These are phyloP conservation scores for Chloris gayana DNA, from an alignment of 176 grass and related monocot genomes.

Conservation along the genomic window DNA sequence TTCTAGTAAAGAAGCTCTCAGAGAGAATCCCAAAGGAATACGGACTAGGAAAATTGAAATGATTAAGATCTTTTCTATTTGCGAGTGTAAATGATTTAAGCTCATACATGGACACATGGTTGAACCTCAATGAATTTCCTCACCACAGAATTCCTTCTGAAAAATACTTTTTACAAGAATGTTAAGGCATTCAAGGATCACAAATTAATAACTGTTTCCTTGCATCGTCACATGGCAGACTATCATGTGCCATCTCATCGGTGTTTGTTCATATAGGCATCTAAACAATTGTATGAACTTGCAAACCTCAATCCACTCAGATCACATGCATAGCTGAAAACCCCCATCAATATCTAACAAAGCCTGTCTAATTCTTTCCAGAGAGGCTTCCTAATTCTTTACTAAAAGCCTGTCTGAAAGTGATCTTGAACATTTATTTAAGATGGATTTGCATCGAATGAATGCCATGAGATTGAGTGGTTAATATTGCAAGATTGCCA, in stretches of 20 bases:
- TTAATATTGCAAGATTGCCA: background rate
- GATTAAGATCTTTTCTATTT: background rate
- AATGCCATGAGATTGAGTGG: background rate
- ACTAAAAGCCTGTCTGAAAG: constrained; percentile 18
- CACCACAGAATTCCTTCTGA: constrained; percentile 1
- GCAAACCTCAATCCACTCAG: background rate
- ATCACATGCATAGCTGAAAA: constrained; percentile 2
- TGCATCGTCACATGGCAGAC: background rate
- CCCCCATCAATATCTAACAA: background rate
- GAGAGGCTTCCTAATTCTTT: background rate
- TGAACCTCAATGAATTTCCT: background rate
- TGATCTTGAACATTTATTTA: constrained; percentile 4
- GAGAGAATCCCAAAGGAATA: background rate
- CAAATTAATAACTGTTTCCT: background rate
- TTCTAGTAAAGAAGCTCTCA: constrained; percentile 3
- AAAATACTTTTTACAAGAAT: constrained; percentile 14
- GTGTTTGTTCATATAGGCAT: background rate
- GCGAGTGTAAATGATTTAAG: too few relatives aligned
- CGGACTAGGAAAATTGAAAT: background rate
- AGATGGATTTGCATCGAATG: background rate
- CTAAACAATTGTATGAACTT: background rate
- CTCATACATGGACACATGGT: background rate
- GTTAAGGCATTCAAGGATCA: background rate
- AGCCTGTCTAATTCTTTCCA: too few relatives aligned
- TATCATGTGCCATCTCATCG: background rate